Evolutionary conservation across 108 stramenopile species (phyloP).

Genomic region (Fragilariopsis cylindrus): DNA sequence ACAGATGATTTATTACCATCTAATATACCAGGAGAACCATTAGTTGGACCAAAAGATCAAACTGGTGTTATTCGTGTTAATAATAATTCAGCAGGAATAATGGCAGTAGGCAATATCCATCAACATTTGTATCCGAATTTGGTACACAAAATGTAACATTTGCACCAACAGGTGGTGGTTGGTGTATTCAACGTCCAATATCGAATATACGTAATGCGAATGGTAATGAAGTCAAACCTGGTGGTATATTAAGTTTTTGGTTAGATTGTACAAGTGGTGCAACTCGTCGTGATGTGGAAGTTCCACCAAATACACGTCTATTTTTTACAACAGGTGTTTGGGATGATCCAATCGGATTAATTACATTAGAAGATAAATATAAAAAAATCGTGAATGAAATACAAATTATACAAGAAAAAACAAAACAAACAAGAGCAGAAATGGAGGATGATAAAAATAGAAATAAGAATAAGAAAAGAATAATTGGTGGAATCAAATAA

Average conservation of each 20-base stretch:
- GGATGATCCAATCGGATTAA: constrained; percentile 23
- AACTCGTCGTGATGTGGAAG: constrained; percentile 21
- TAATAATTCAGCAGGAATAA: not conserved
- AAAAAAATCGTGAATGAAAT: constrained; percentile 12
- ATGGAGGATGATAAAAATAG: not conserved
- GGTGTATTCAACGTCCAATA: constrained; percentile 34
- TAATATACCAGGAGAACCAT: not conserved
- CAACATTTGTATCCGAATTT: constrained; percentile 32
- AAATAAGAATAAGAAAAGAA: not conserved
- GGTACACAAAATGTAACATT: constrained; percentile 29
- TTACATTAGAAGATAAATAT: constrained; percentile 17
- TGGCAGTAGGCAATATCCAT: not conserved
- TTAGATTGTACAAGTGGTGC: constrained; percentile 30
- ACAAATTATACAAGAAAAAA: constrained; percentile 11
- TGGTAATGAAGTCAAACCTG: constrained; percentile 26
- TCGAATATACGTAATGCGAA: constrained; percentile 23
- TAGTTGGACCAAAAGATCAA: constrained; percentile 14
- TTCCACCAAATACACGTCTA: constrained; percentile 23
- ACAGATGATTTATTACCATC: constrained; percentile 16
- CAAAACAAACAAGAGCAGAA: not conserved
- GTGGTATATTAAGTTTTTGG: constrained; percentile 35
- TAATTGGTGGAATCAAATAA: constrained; percentile 14
- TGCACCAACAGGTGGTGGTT: constrained; percentile 18
- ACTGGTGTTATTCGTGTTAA: constrained; percentile 11
- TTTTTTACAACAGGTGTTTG: constrained; percentile 38